These are phyloP conservation scores for Sugiyamaella pinicola DNA, from an alignment of 1,139 yeast genomes.

Conservation along the genomic window DNA sequence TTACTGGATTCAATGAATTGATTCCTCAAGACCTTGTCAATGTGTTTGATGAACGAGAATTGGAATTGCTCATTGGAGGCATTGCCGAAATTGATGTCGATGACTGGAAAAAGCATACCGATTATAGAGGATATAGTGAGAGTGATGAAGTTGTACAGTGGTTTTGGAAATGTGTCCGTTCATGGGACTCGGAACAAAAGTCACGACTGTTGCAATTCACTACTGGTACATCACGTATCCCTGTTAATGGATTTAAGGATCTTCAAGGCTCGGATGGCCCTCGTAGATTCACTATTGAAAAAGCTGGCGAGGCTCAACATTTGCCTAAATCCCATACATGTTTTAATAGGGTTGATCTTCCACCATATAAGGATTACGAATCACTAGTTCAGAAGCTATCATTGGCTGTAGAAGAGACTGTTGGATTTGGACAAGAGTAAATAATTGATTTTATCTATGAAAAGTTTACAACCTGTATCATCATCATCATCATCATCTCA, in stretches of 20 bases:
- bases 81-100: slow-evolving; percentile 96
- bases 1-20: slow-evolving; percentile 95
- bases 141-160: slow-evolving; percentile 94
- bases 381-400: slow-evolving; percentile 78
- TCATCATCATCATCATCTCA: too few species aligned
- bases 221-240: slow-evolving; percentile 98
- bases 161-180: slow-evolving; percentile 95
- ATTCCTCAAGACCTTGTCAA: slow-evolving; percentile 95
- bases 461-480: neutral
- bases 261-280: slow-evolving; percentile 99
- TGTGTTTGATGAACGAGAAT: slow-evolving; percentile 96
- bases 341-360: slow-evolving; percentile 90
- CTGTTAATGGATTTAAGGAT: slow-evolving; percentile 98
- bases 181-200: slow-evolving; percentile 96
- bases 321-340: slow-evolving; percentile 96
- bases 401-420: slow-evolving; percentile 89
- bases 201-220: slow-evolving; percentile 94
- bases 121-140: slow-evolving; percentile 96
- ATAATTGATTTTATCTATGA: neutral
- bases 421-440: slow-evolving; percentile 95
- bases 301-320: slow-evolving; percentile 92
- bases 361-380: slow-evolving; percentile 76
- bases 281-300: slow-evolving; percentile 95
- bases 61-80: slow-evolving; percentile 96
- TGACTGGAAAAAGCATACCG: slow-evolving; percentile 99